Conservation (phyloP, 345 rosid genomes). For the Erysimum cheiranthoides region DNA sequence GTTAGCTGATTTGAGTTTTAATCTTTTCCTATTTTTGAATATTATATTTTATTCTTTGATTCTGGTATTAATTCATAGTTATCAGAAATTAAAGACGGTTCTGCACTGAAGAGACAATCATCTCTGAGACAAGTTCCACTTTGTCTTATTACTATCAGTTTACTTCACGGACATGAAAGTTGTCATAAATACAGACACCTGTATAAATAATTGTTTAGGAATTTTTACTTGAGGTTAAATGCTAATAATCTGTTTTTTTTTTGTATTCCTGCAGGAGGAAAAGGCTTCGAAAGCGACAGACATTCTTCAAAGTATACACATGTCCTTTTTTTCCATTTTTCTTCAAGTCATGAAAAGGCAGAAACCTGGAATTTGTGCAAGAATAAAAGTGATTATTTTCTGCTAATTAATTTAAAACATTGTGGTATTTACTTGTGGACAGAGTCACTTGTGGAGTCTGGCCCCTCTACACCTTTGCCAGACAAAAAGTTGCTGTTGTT, state of each 20-base stretch:
- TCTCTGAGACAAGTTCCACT: conserved; percentile 56
- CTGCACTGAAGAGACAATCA: conserved; percentile 45
- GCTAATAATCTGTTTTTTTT: conserved; percentile 43
- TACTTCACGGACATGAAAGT: conserved; percentile 40
- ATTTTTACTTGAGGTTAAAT: conserved; percentile 20
- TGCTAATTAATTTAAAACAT: conserved; percentile 26
- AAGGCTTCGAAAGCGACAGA: conserved; percentile 77
- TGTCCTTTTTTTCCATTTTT: conserved; percentile 17
- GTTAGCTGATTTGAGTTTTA: conserved; percentile 37
- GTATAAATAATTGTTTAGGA: conserved; percentile 3
- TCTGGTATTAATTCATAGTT: conserved; percentile 44
- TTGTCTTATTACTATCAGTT: conserved; percentile 64
- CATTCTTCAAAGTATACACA: conserved; percentile 64
- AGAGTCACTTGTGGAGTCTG: conserved; percentile 76
- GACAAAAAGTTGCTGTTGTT: conserved; percentile 92
- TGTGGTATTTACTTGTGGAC: conserved; percentile 60
- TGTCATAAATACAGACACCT: conserved; percentile 16
- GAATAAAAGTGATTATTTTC: conserved; percentile 19
- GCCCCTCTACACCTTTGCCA: conserved; percentile 91
- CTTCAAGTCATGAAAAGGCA: conserved; percentile 43
- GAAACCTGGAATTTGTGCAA: conserved; percentile 24
- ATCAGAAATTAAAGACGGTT: conserved; percentile 49
- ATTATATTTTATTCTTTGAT: conserved; percentile 42
- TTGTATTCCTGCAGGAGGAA: conserved; percentile 66
- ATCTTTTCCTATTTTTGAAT: conserved; percentile 22